phyloP scores from a whole-genome alignment of 2,329 filamentous ascomycete genomes.

The Penicillium sp. region DNA sequence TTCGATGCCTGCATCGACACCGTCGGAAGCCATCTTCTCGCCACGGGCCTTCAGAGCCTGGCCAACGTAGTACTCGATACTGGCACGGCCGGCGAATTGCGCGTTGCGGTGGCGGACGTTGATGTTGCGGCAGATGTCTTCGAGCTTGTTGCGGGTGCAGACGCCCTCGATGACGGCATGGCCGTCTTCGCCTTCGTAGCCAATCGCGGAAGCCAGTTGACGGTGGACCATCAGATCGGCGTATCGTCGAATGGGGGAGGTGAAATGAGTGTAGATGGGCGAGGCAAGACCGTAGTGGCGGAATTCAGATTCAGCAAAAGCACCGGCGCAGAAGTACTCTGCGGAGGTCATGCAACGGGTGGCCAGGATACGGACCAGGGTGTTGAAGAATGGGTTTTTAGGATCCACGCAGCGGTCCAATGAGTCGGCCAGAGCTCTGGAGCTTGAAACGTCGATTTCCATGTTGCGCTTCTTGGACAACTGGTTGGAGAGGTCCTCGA shows the following conservation, averaged over 20 bases:
- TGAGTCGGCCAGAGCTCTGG: slow-evolving; percentile 89
- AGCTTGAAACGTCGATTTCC: slow-evolving; percentile 80
- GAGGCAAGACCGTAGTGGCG: slow-evolving; percentile 94
- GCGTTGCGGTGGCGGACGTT: slow-evolving; percentile 97
- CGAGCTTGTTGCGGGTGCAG: slow-evolving; percentile 79
- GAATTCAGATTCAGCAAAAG: slow-evolving; percentile 91
- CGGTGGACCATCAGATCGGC: slow-evolving; percentile 94
- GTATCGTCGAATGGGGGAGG: slow-evolving; percentile 93
- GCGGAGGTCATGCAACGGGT: slow-evolving; percentile 99
- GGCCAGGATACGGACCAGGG: slow-evolving; percentile 92
- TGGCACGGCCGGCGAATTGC: slow-evolving; percentile 89
- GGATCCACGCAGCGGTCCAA: slow-evolving; percentile 81
- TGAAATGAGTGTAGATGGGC: slow-evolving; percentile 99
- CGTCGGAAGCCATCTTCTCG: slow-evolving; percentile 42
- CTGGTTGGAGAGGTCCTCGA: slow-evolving; percentile 90
- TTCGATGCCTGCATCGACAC: slow-evolving; percentile 54
- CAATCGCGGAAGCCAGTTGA: slow-evolving; percentile 92
- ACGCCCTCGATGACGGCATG: slow-evolving; percentile 76
- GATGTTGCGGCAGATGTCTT: slow-evolving; percentile 97
- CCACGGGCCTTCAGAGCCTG: slow-evolving; percentile 82
- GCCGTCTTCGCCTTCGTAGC: slow-evolving; percentile 64
- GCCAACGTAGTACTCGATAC: slow-evolving; percentile 96
- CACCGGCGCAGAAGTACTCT: slow-evolving; percentile 96
- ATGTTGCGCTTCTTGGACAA: slow-evolving; percentile 83
- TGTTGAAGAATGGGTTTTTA: slow-evolving; percentile 94